Conservation (phyloP, 805 yeast genomes). For the Scheffersomyces amazonensis region DNA sequence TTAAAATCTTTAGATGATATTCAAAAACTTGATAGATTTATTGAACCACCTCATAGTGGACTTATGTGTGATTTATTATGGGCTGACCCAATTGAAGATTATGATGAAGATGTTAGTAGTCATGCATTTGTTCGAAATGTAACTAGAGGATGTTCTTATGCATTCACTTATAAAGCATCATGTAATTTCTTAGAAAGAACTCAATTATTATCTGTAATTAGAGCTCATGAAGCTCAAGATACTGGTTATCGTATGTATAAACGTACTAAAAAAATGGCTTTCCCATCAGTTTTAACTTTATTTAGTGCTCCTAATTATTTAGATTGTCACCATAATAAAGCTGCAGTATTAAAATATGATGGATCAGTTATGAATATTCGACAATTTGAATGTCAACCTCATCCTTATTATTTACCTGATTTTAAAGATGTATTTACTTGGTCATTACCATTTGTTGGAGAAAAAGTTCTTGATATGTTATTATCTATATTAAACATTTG, state of each 20-base stretch:
- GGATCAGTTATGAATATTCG: conserved; percentile 91
- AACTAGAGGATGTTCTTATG: conserved; percentile 90
- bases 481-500: conserved; percentile 88
- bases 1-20: conserved; percentile 68
- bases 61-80: conserved; percentile 92
- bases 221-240: conserved; percentile 98
- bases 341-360: conserved; percentile 90
- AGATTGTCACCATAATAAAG: conserved; percentile 90
- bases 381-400: conserved; percentile 89
- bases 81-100: conserved; percentile 94
- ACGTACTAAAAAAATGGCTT: conserved; percentile 77
- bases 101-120: conserved; percentile 48
- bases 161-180: conserved; percentile 79
- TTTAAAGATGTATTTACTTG: conserved; percentile 97
- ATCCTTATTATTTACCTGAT: conserved; percentile 96
- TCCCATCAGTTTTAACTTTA: conserved; percentile 86
- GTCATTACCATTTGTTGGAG: conserved; percentile 97
- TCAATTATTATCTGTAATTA: conserved; percentile 74
- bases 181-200: conserved; percentile 77
- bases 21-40: conserved; percentile 68
- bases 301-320: conserved; percentile 95
- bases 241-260: conserved; percentile 95
- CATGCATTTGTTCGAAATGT: conserved; percentile 60
- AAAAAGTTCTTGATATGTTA: conserved; percentile 90
- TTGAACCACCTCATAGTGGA: conserved; percentile 92